A percentile compares a stretch with the other conserved stretches of the same genome.
Evolutionary conservation across 202 grass and related monocot genomes (phyloP).

Genomic region (Hordeum pubiflorum): DNA sequence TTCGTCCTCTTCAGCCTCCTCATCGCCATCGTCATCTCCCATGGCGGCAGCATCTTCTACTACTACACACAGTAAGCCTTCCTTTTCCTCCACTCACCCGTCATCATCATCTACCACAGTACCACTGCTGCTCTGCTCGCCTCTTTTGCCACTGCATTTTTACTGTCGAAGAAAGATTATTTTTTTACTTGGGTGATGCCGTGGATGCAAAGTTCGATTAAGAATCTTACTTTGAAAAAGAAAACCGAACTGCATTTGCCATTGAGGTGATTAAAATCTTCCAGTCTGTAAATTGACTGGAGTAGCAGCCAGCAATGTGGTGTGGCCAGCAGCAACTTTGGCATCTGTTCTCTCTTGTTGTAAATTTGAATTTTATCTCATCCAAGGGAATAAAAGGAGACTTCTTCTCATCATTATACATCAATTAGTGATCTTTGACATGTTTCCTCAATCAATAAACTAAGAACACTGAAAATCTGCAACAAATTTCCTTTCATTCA

Average conservation of each 20-base stretch:
- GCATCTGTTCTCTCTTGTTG: constrained; percentile 14
- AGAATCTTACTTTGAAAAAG: background rate
- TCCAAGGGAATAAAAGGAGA: constrained; percentile 18
- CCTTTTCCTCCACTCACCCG: background rate
- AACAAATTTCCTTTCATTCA: no score
- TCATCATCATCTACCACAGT: background rate
- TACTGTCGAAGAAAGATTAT: no score
- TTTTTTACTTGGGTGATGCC: background rate
- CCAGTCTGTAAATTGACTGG: background rate
- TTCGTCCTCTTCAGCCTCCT: no score
- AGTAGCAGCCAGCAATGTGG: background rate
- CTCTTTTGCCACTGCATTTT: no score
- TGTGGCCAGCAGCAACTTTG: constrained; percentile 12
- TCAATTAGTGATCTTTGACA: no score
- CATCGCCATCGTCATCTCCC: constrained; percentile 65
- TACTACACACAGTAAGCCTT: constrained; percentile 82
- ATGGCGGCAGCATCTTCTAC: constrained; percentile 67
- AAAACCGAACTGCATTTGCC: no score
- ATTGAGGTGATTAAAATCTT: background rate
- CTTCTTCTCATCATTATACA: no score
- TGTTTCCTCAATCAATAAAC: no score
- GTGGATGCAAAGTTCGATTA: background rate
- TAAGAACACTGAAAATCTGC: no score
- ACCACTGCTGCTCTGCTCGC: no score
- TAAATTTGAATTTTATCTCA: background rate